These are phyloP conservation scores for Serendipita sp. DNA, from an alignment of 768 basidiomycete genomes.

Conservation along the genomic window DNA sequence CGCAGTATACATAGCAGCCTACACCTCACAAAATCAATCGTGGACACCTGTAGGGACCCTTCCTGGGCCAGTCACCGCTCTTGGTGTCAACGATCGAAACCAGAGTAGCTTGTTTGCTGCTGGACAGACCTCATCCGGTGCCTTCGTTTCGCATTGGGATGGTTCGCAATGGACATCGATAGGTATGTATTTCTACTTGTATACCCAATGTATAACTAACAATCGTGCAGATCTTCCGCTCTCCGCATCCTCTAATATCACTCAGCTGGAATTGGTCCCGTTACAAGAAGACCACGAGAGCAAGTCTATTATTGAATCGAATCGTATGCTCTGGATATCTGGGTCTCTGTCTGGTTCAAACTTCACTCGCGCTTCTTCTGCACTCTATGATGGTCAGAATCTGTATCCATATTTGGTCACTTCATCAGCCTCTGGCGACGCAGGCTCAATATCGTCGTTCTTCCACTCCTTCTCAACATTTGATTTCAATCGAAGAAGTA, in stretches of 20 bases:
- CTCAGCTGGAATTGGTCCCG: conserved; percentile 83
- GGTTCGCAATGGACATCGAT: conserved; percentile 57
- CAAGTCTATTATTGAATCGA: conserved; percentile 56
- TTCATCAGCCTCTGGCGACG: conserved; percentile 40
- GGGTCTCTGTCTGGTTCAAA: conserved; percentile 52
- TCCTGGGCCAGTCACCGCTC: conserved; percentile 79
- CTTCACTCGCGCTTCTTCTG: conserved; percentile 67
- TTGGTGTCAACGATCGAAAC: conserved; percentile 72
- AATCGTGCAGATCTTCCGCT: conserved; percentile 35
- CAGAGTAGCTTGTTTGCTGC: conserved; percentile 76
- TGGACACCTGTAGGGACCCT: conserved; percentile 64
- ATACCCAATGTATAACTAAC: neutral
- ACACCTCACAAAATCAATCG: conserved; percentile 47
- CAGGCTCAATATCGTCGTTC: conserved; percentile 57
- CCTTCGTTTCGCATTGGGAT: conserved; percentile 76
- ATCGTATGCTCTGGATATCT: conserved; percentile 82
- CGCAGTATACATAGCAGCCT: conserved; percentile 56
- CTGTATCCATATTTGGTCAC: conserved; percentile 74
- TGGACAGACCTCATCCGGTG: conserved; percentile 28
- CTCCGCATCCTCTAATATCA: conserved; percentile 42
- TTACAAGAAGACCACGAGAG: conserved; percentile 55
- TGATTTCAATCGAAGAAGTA: conserved; percentile 54
- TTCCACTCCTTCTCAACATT: conserved; percentile 72
- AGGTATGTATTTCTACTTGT: conserved; percentile 24
- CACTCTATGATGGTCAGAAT: conserved; percentile 68